Evolutionary conservation across 1,139 yeast genomes (phyloP).

Genomic region (Debaryomycetaceae sp.): DNA sequence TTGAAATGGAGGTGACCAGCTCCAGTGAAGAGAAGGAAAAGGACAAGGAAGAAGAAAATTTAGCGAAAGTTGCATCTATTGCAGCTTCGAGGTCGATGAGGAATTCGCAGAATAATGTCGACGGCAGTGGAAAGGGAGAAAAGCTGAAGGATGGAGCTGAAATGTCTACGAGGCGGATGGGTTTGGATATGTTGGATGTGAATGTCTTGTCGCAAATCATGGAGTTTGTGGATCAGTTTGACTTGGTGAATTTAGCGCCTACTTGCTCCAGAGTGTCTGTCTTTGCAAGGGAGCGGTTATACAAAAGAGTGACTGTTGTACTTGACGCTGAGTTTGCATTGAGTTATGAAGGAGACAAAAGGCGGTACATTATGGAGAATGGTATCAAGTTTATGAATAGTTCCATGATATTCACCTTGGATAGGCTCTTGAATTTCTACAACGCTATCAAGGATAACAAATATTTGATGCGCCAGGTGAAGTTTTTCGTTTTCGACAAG

Average conservation of each 20-base stretch:
- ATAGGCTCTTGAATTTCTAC: constrained; percentile 19
- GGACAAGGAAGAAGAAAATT: neutral
- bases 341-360: constrained; percentile 14
- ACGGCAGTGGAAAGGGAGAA: too few species aligned
- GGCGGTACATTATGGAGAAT: constrained; percentile 23
- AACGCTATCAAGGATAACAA: constrained; percentile 16
- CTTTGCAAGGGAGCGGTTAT: constrained; percentile 24
- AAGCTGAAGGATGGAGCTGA: neutral
- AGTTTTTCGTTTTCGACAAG: constrained; percentile 35
- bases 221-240: constrained; percentile 30
- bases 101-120: too few species aligned
- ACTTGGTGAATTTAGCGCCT: constrained; percentile 22
- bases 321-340: constrained; percentile 29
- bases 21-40: neutral
- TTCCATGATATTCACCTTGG: constrained; percentile 21
- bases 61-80: too few species aligned
- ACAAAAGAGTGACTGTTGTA: constrained; percentile 29
- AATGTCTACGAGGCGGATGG: neutral
- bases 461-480: constrained; percentile 20
- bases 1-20: neutral
- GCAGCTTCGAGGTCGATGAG: too few species aligned
- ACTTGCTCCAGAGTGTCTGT: constrained; percentile 22
- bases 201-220: constrained; percentile 10
- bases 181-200: neutral
- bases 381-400: constrained; percentile 33